Evolutionary conservation across 2,329 filamentous ascomycete species (phyloP), one percentile per base, ranked within the genome.

Genomic region (Colletotrichum falcatum): DNA sequence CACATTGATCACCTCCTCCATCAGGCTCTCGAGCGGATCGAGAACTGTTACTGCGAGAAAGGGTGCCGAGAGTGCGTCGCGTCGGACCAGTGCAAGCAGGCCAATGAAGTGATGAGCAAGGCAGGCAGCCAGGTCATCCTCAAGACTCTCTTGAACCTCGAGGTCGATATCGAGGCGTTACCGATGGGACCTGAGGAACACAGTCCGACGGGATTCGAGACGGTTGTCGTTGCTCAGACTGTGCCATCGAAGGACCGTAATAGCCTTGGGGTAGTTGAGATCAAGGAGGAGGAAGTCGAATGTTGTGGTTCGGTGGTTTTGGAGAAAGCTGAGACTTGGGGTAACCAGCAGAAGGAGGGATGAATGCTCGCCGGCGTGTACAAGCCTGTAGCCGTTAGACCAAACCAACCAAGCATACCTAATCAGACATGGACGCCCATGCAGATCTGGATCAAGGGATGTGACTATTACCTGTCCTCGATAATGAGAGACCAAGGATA

Each of bases 81-180:
- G 73, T 92, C 91, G 72, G 93, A 97, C 79, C 82, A 89, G 65
- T 98, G 96, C 79, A 94, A 92, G 79, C 90, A 97, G 80, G 88
- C 90, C 64, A 98, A 98, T 78, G 89, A 93, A 76, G 94, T 98
- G 12, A 96, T 98, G 92, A 96, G 93, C 77, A 98, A 98, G 81
- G 93, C 92, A 0, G 95, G 95, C 0, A 91, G 92, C 9, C 89
- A 89, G 66, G 94, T 98, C 30, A 90, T 98, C 37, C 82, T 98
- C 67, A 92, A 91, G 81, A 89, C 88, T 72, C 78, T 98, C 65
- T 79, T 98, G 62, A 91, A 91, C 26, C 85, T 90, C 79, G 89
- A 94, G 37, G 92, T 98, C 66, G 93, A 97, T 79, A 82, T 97
- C 5, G 94, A 97, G 48, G 84, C 86, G n/a, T 80, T 98, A 77